phyloP scores from a whole-genome alignment of 2,329 filamentous ascomycete species.

The Exserohilum rostratum region DNA sequence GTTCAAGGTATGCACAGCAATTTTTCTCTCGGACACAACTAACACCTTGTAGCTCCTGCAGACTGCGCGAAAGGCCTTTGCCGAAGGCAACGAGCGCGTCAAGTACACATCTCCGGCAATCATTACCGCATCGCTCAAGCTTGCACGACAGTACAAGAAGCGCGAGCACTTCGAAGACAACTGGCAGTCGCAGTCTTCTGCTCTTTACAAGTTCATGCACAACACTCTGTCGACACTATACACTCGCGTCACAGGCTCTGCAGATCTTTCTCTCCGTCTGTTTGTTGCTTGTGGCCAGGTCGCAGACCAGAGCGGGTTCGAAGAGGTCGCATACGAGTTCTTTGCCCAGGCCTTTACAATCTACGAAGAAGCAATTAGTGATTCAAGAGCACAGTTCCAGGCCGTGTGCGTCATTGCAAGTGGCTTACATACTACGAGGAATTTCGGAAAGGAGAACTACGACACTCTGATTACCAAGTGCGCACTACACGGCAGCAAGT shows the following conservation, averaged over 20 bases:
- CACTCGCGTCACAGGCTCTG: constrained; percentile 81
- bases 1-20: constrained; percentile 65
- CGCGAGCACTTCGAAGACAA: constrained; percentile 86
- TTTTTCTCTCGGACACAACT: neutral
- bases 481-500: constrained; percentile 92
- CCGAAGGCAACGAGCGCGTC: constrained; percentile 91
- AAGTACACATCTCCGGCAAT: constrained; percentile 94
- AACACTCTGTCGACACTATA: constrained; percentile 85
- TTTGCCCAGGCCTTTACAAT: constrained; percentile 98
- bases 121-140: constrained; percentile 85
- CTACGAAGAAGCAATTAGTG: constrained; percentile 94
- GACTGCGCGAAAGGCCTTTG: constrained; percentile 82
- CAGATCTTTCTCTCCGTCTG: constrained; percentile 85
- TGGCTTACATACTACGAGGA: constrained; percentile 83
- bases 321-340: constrained; percentile 97
- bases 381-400: constrained; percentile 96
- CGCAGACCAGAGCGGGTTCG: constrained; percentile 87
- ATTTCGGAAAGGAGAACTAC: constrained; percentile 97
- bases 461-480: constrained; percentile 98
- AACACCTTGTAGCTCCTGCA: constrained; percentile 70
- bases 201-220: constrained; percentile 95
- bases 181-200: constrained; percentile 74
- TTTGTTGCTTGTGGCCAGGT: constrained; percentile 93
- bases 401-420: constrained; percentile 93
- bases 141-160: constrained; percentile 85